phyloP scores from a whole-genome alignment of 169 alveolate genomes.

The Babesia ovata region DNA sequence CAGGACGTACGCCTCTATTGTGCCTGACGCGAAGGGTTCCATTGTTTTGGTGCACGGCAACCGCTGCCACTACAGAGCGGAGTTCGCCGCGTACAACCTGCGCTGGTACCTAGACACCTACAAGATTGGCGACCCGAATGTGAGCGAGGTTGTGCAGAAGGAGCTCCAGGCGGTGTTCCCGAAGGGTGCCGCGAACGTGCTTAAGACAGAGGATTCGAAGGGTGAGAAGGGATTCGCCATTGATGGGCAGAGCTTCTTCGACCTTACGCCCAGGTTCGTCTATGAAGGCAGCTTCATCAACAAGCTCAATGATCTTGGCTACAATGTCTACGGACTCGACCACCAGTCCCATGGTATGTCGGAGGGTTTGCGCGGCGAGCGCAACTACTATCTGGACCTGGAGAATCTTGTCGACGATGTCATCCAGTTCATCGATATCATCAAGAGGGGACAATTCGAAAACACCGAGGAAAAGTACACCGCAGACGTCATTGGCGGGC shows the following conservation, averaged over 20 bases:
- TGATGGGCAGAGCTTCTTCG: conserved; percentile 51
- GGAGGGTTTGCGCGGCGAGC: conserved; percentile 59
- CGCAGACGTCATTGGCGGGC: conserved; percentile 30
- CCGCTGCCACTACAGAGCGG: conserved; percentile 68
- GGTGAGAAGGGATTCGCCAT: not conserved
- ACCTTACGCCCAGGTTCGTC: conserved; percentile 54
- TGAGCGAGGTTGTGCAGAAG: conserved; percentile 2
- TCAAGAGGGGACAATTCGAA: conserved; percentile 52
- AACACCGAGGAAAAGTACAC: conserved; percentile 25
- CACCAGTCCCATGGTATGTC: conserved; percentile 76
- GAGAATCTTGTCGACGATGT: conserved; percentile 73
- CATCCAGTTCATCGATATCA: conserved; percentile 70
- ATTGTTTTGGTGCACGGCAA: conserved; percentile 73
- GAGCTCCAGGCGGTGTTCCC: conserved; percentile 40
- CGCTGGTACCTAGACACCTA: conserved; percentile 46
- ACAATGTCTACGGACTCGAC: conserved; percentile 70
- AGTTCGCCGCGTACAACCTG: conserved; percentile 70
- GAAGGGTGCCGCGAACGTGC: not conserved
- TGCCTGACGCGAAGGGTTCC: conserved; percentile 64
- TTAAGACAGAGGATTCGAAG: not conserved
- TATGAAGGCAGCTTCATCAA: conserved; percentile 72
- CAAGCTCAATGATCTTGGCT: conserved; percentile 63
- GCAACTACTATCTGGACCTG: conserved; percentile 41
- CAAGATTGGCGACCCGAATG: conserved; percentile 38
- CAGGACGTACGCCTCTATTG: conserved; percentile 67